Conservation (phyloP, 257 asterid genomes). For the Solanum clarkiae region DNA sequence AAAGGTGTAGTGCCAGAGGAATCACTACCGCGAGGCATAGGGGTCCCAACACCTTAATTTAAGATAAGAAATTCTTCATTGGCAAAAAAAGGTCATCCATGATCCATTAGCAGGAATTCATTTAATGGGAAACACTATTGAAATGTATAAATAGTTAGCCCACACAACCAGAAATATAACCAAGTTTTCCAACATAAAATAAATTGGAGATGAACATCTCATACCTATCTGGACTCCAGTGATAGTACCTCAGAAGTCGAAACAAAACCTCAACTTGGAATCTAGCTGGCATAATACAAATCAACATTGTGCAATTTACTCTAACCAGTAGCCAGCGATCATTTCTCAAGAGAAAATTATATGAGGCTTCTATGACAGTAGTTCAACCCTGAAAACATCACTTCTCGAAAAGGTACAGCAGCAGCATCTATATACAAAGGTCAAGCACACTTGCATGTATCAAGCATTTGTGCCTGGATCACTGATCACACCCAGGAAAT, state of each 20-base stretch:
- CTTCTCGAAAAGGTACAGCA: neutral
- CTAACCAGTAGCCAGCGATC: neutral
- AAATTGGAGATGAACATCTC: neutral
- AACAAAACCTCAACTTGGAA: neutral
- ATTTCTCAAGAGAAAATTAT: neutral
- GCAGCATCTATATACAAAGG: neutral
- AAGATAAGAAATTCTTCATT: too few species aligned
- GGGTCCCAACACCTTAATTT: neutral
- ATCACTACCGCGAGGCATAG: neutral
- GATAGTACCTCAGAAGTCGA: neutral
- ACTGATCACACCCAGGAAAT: slow-evolving; percentile 88
- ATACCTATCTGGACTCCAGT: neutral
- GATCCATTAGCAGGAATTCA: neutral
- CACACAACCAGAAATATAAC: neutral
- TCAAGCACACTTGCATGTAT: neutral
- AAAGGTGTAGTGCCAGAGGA: neutral
- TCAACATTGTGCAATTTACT: neutral
- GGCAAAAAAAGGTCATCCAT: neutral
- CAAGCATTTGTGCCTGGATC: slow-evolving; percentile 81
- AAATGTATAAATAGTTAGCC: neutral
- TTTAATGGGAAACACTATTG: neutral
- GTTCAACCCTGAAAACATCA: neutral
- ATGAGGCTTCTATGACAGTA: neutral
- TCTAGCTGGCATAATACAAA: neutral
- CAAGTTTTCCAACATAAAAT: neutral